Evolutionary conservation across 768 basidiomycete genomes (phyloP), one percentile per base, ranked within the genome.

Genomic region (Hericium coralloides): DNA sequence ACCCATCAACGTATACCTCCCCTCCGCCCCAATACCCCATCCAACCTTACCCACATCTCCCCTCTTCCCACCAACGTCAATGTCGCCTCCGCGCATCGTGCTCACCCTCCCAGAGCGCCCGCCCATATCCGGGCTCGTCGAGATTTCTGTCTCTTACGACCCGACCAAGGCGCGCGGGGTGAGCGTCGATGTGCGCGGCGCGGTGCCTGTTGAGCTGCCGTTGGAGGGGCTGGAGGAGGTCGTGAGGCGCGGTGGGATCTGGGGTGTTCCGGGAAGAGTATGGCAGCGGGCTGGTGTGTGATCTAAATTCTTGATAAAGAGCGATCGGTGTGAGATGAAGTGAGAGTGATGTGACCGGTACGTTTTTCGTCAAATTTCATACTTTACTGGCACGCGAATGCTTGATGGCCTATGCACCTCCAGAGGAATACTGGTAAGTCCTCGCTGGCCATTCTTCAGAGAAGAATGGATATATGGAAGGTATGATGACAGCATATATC

Each of bases 1-100:
- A 45, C 89, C 90, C 3, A 87, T 91, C 48, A 89, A 85, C 56
- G 74, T 89, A 12, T 80, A 77, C 63, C 71, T 91, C 48, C 81
- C 83, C 3, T 72, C 77, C 12, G 36, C 68, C 68, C 52, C 64
- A 51, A 55, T 66, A 36, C 59, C 26, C 18, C 49, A 50, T n/a
- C 49, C 49, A 14, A 50, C 23, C 63, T 52, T 55, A 55, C 59
- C 50, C 65, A 65, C 22, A 31, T 36, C 49, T 25, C 20, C 49
- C 1, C 20, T 50, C 18, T 50, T 50, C 23, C 22, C 26, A 17
- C 23, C 67, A 69, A 26, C 75, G 73, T 22, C 72, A 77, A 23
- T 77, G 71, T 18, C 49, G 2, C 60, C 81, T 9, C 49, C 49
- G 23, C 49, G 49, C 23, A 50, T 91, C 61, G 73, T 83, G 10